A percentile compares a stretch with the other conserved stretches of the same genome.
phyloP scores from a whole-genome alignment of 2,329 filamentous ascomycete genomes.

The Arachnomyces sp. region DNA sequence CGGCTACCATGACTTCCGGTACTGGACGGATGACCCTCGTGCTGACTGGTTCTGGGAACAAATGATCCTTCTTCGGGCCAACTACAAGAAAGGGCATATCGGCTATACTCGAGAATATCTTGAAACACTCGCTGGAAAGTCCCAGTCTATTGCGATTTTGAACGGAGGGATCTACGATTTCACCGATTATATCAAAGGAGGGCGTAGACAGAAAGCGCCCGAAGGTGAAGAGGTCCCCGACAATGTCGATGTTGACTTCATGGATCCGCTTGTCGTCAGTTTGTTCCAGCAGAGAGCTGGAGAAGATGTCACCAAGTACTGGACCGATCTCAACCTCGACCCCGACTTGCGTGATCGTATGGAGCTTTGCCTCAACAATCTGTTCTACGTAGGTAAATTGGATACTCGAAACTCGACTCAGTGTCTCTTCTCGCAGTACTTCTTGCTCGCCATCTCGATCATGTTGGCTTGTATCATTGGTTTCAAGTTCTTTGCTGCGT shows the following conservation, averaged over 20 bases:
- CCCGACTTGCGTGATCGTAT: conserved; percentile 54
- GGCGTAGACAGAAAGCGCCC: conserved; percentile 55
- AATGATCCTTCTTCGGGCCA: conserved; percentile 66
- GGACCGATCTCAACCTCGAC: conserved; percentile 60
- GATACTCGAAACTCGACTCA: conserved; percentile 81
- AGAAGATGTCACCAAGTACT: conserved; percentile 72
- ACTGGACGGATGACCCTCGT: conserved; percentile 69
- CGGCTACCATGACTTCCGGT: conserved; percentile 87
- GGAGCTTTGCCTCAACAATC: conserved; percentile 78
- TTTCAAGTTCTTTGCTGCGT: conserved; percentile 94
- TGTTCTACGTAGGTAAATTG: conserved; percentile 87
- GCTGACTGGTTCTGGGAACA: conserved; percentile 90
- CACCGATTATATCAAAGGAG: conserved; percentile 71
- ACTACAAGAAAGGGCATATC: conserved; percentile 78
- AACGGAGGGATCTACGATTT: conserved; percentile 78
- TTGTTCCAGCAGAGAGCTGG: conserved; percentile 73
- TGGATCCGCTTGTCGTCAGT: conserved; percentile 63
- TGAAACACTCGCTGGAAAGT: conserved; percentile 53
- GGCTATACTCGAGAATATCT: conserved; percentile 77
- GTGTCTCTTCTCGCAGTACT: conserved; percentile 83
- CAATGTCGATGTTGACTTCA: conserved; percentile 61
- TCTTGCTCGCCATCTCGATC: conserved; percentile 76
- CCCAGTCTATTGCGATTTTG: conserved; percentile 67
- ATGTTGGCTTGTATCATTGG: conserved; percentile 72
- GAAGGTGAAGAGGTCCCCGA: conserved; percentile 43